Conservation (phyloP, 805 yeast species). For the Myxozyma kluyveri region DNA sequence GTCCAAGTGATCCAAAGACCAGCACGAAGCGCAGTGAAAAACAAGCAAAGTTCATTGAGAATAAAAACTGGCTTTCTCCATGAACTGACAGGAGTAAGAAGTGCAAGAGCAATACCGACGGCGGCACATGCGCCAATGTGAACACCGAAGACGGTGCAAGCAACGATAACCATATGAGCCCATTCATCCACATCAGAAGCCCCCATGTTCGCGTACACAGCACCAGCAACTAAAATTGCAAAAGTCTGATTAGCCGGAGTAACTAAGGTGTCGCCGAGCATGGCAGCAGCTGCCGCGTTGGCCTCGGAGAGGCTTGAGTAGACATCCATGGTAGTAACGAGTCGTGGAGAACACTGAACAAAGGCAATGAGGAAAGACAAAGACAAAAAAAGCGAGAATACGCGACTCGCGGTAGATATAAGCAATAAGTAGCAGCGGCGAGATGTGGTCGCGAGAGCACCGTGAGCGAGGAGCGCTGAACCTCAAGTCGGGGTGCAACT, state of each 20-base stretch:
- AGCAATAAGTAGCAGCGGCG: too few relatives aligned
- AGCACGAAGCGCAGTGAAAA: constrained; percentile 58
- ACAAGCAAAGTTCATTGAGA: constrained; percentile 63
- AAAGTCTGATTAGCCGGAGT: constrained; percentile 24
- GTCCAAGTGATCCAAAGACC: constrained; percentile 56
- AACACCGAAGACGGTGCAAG: constrained; percentile 25
- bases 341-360: too few relatives aligned
- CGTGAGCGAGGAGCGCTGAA: too few relatives aligned
- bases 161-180: constrained; percentile 3
- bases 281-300: too few relatives aligned
- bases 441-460: too few relatives aligned
- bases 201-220: constrained; percentile 1
- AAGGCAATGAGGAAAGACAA: too few relatives aligned
- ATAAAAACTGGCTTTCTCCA: constrained; percentile 64
- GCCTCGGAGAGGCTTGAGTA: too few relatives aligned
- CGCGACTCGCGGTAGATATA: neutral
- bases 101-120: constrained; percentile 32
- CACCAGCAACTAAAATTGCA: constrained; percentile 4
- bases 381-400: neutral
- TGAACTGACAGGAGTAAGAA: constrained; percentile 48
- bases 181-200: constrained; percentile 16
- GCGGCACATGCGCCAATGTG: constrained; percentile 28
- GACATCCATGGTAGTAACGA: too few relatives aligned
- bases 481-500: too few relatives aligned
- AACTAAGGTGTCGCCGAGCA: neutral